Percentiles rank a stretch among this genome's conserved stretches.
Evolutionary conservation across 2,329 filamentous ascomycete species (phyloP).

Genomic region (Aspergillus sp.): DNA sequence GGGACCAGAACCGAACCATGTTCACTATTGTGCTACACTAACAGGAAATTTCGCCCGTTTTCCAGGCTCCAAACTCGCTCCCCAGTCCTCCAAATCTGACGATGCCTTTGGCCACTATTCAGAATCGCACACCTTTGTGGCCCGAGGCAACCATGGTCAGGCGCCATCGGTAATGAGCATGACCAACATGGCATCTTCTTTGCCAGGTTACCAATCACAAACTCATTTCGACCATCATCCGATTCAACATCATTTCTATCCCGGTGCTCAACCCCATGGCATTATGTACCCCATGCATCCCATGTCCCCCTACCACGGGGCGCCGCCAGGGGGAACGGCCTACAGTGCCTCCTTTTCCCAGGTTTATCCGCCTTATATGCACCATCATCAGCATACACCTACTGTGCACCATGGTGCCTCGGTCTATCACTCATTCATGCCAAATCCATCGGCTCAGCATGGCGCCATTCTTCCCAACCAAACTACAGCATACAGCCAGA

Average conservation of each 20-base stretch:
- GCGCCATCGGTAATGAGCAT: constrained; percentile 20
- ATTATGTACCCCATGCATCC: constrained; percentile 26
- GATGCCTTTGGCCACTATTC: not conserved
- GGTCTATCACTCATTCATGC: constrained; percentile 17
- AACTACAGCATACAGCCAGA: constrained; percentile 14
- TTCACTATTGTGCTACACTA: not conserved
- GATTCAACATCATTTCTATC: constrained; percentile 22
- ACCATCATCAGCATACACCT: constrained; percentile 15
- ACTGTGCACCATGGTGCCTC: constrained; percentile 9
- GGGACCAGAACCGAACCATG: too few species aligned
- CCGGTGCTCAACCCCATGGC: constrained; percentile 17
- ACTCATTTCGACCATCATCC: constrained; percentile 19
- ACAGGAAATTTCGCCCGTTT: not conserved
- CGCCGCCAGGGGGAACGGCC: constrained; percentile 1
- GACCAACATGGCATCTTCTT: constrained; percentile 23
- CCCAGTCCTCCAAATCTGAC: too few species aligned
- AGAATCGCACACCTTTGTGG: constrained; percentile 11
- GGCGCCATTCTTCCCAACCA: constrained; percentile 13
- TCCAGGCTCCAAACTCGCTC: not conserved
- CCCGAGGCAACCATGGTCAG: constrained; percentile 14
- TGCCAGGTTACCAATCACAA: constrained; percentile 22
- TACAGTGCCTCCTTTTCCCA: constrained; percentile 18
- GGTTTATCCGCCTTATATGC: constrained; percentile 21
- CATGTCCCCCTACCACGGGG: constrained; percentile 18
- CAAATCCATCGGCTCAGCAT: constrained; percentile 14